A percentile compares a stretch with the other conserved stretches of the same genome.
Conservation (phyloP, 768 basidiomycete species). For the Amanita brunnescens region DNA sequence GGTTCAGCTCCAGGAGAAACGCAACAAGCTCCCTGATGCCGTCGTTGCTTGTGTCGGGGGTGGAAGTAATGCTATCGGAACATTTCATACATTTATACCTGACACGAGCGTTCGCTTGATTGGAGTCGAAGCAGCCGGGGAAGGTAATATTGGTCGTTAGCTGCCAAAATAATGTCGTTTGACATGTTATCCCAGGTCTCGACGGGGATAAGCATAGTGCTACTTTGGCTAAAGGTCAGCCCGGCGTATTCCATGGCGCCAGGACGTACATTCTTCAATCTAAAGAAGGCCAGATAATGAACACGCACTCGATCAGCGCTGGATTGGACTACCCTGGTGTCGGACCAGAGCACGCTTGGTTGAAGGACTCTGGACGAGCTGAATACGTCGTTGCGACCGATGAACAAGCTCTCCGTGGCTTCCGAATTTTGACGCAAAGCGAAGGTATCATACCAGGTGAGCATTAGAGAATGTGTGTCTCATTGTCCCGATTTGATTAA, state of each 20-base stretch:
- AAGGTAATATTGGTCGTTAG: constrained; percentile 44
- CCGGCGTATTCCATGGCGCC: constrained; percentile 94
- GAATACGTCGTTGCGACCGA: constrained; percentile 93
- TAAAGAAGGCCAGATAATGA: constrained; percentile 83
- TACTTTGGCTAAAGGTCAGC: constrained; percentile 82
- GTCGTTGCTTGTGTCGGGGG: constrained; percentile 98
- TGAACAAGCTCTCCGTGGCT: constrained; percentile 87
- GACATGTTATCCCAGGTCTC: constrained; percentile 38
- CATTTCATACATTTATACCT: constrained; percentile 93
- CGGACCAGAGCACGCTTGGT: constrained; percentile 95
- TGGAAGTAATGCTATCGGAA: constrained; percentile 95
- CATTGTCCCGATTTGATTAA: neutral
- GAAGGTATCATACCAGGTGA: constrained; percentile 96
- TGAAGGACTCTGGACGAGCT: constrained; percentile 93
- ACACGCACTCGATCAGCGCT: constrained; percentile 96
- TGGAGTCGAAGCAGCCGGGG: constrained; percentile 96
- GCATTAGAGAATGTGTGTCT: constrained; percentile 12
- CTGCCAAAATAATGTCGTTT: neutral
- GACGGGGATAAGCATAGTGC: constrained; percentile 87
- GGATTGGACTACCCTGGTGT: constrained; percentile 96
- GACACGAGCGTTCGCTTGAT: constrained; percentile 81
- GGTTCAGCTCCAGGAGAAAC: constrained; percentile 58
- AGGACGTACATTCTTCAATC: constrained; percentile 93
- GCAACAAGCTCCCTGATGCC: constrained; percentile 86
- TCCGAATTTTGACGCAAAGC: constrained; percentile 82